Conservation (phyloP, 148 eudicot species). For the Diospyros lotus region DNA sequence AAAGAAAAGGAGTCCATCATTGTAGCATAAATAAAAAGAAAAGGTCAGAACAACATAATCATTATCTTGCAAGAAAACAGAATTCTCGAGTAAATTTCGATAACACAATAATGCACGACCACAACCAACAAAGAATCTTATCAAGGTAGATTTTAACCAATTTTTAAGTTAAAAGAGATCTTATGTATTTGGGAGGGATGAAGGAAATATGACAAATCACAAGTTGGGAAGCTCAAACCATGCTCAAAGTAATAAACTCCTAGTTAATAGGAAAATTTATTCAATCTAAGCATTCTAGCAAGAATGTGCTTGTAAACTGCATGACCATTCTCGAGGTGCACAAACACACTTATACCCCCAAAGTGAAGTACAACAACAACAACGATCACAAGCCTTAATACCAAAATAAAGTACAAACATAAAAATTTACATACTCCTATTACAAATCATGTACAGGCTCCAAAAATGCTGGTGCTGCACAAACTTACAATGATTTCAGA, state of each 20-base stretch:
- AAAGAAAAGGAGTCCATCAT: neutral
- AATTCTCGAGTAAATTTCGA: neutral
- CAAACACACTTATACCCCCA: no score
- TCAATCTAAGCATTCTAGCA: neutral
- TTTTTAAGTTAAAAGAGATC: neutral
- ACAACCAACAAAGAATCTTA: neutral
- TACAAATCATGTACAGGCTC: no score
- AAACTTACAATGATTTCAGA: no score
- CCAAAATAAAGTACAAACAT: no score
- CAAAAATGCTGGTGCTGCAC: no score
- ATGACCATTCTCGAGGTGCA: no score
- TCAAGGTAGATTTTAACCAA: neutral
- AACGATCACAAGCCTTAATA: no score
- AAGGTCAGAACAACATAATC: no score
- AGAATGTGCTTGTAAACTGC: no score
- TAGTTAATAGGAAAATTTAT: neutral
- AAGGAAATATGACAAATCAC: neutral
- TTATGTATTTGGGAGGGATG: neutral
- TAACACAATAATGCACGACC: neutral
- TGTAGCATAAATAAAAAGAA: no score
- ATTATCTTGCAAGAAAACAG: neutral
- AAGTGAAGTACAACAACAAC: no score
- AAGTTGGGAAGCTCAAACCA: neutral
- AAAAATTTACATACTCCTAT: no score
- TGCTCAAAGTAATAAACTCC: neutral